These are phyloP conservation scores for Ephemerocybe angulata DNA, from an alignment of 768 basidiomycete genomes.

Conservation along the genomic window DNA sequence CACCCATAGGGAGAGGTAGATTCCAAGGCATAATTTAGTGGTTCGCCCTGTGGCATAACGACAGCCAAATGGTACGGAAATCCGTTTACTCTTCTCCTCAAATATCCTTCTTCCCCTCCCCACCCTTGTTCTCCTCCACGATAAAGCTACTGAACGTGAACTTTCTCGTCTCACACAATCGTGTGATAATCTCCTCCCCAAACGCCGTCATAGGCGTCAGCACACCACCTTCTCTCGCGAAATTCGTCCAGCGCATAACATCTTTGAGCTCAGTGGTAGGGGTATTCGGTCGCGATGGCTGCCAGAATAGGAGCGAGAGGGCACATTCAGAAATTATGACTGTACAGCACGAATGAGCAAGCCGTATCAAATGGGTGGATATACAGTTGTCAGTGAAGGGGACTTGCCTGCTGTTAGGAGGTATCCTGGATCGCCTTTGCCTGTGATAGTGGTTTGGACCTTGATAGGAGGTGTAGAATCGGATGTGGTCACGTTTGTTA, in stretches of 20 bases:
- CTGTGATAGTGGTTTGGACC: conserved; percentile 60
- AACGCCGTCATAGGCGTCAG: conserved; percentile 83
- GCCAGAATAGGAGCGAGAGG: conserved; percentile 59
- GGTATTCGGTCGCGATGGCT: conserved; percentile 19
- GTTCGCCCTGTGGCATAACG: too few relatives aligned
- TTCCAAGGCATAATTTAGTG: too few relatives aligned
- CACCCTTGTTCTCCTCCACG: conserved; percentile 20
- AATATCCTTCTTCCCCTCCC: neutral
- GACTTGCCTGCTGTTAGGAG: conserved; percentile 49
- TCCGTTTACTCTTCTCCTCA: neutral
- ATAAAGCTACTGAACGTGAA: conserved; percentile 58
- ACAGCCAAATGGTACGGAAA: neutral
- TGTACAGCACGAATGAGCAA: neutral
- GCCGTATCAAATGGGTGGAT: neutral
- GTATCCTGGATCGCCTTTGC: conserved; percentile 79
- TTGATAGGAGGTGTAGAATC: conserved; percentile 34
- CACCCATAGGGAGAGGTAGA: too few relatives aligned
- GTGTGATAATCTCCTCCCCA: conserved; percentile 68
- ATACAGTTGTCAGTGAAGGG: neutral
- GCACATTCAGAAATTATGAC: conserved; percentile 68
- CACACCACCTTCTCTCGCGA: conserved; percentile 67
- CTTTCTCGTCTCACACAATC: conserved; percentile 55
- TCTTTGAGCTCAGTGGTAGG: conserved; percentile 29
- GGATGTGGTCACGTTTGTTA: conserved; percentile 70
- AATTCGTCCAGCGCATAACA: conserved; percentile 41